phyloP scores from a whole-genome alignment of 2,329 filamentous ascomycete species.

The Atkinsonella hypoxylon region DNA sequence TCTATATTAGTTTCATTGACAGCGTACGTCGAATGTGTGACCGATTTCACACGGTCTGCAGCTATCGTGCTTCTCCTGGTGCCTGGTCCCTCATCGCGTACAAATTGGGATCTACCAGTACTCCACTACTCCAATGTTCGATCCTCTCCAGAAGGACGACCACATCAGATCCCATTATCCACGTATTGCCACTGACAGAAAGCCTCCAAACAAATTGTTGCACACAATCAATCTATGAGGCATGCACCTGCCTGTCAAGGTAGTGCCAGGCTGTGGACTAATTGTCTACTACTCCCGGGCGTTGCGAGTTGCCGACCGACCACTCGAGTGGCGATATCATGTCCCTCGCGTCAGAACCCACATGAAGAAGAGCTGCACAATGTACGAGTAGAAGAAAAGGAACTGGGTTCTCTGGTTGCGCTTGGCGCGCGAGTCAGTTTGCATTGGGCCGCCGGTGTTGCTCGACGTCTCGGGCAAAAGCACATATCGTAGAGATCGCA shows the following conservation, averaged over 20 bases:
- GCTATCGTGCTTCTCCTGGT: not conserved
- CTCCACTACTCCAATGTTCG: not conserved
- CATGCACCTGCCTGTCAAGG: not conserved
- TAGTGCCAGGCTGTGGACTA: not conserved
- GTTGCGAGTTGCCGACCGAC: not conserved
- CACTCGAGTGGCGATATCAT: conserved; percentile 12
- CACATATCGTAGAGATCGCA: conserved; percentile 92
- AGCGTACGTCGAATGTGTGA: not conserved
- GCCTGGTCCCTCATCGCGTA: not conserved
- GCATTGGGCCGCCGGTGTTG: conserved; percentile 52
- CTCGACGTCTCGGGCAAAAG: conserved; percentile 71
- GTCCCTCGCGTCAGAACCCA: conserved; percentile 48
- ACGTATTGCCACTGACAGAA: not conserved
- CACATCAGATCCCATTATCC: not conserved
- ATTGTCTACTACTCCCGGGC: not conserved
- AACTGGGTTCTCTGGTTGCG: conserved; percentile 83
- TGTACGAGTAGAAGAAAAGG: conserved; percentile 85
- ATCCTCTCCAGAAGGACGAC: not conserved
- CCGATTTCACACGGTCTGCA: not conserved
- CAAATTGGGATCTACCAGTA: not conserved
- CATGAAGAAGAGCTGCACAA: conserved; percentile 93
- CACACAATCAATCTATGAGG: no score
- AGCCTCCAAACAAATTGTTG: no score
- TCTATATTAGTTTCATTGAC: not conserved
- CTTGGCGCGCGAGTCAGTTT: conserved; percentile 69